Evolutionary conservation across 2,329 filamentous ascomycete genomes (phyloP).

Genomic region (Botrytis squamosa): DNA sequence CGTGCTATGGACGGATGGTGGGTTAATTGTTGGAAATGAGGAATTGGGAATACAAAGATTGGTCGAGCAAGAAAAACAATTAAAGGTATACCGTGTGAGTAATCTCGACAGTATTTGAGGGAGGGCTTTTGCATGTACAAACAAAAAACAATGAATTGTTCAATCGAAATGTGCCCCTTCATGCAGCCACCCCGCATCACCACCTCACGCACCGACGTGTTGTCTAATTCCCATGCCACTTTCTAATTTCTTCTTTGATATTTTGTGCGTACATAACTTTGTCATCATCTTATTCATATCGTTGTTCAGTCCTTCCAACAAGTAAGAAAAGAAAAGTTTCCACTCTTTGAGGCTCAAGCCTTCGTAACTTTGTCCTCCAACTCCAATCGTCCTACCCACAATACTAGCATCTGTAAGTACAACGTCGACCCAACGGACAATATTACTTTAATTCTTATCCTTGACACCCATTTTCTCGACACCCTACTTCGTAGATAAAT

Average conservation of each 20-base stretch:
- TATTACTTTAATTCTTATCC: background rate
- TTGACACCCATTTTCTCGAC: background rate
- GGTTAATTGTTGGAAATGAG: background rate
- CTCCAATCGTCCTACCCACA: background rate
- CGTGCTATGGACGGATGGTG: background rate
- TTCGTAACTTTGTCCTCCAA: background rate
- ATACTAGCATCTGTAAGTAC: background rate
- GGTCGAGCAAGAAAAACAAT: background rate
- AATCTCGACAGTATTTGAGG: background rate
- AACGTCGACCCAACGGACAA: background rate
- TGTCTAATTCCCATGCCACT: background rate
- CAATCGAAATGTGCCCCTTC: background rate
- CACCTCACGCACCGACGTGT: background rate
- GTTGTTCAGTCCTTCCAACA: background rate
- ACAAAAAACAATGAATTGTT: conserved; percentile 4
- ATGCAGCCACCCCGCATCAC: conserved; percentile 18
- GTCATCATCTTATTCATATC: background rate
- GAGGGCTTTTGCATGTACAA: background rate
- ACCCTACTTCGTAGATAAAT: background rate
- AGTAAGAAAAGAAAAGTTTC: background rate
- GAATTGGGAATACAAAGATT: background rate
- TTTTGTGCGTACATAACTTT: background rate
- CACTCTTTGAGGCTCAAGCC: background rate
- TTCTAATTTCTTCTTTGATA: background rate
- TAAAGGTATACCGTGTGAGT: background rate